A percentile compares a stretch with the other conserved stretches of the same genome.
Evolutionary conservation across 805 yeast species (phyloP).

Genomic region (Hanseniaspora lachancei): DNA sequence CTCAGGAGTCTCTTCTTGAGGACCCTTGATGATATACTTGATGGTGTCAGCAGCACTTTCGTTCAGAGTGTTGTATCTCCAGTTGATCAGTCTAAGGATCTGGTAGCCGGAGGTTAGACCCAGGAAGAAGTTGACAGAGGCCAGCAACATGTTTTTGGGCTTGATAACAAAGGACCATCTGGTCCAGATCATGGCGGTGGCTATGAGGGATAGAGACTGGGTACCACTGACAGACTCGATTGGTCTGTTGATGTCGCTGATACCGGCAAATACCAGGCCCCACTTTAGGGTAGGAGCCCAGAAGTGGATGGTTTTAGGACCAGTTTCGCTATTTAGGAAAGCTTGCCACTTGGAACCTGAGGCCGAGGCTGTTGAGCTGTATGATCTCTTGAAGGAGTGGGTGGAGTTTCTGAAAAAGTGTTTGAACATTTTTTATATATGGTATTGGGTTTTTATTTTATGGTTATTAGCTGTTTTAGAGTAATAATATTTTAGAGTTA

Average conservation of each 20-base stretch:
- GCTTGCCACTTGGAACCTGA: conserved; percentile 43
- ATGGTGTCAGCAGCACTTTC: conserved; percentile 46
- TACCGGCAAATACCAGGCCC: conserved; percentile 86
- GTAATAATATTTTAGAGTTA: neutral
- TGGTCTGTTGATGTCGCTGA: conserved; percentile 76
- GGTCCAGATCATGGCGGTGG: conserved; percentile 94
- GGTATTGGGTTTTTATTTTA: neutral
- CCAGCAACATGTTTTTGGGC: conserved; percentile 77
- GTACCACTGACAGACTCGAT: conserved; percentile 85
- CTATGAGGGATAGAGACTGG: conserved; percentile 49
- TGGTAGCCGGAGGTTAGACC: conserved; percentile 85
- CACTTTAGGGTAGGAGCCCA: conserved; percentile 78
- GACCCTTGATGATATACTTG: conserved; percentile 46
- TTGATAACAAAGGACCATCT: conserved; percentile 91
- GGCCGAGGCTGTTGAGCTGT: neutral
- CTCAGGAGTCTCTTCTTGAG: neutral
- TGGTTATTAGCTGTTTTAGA: neutral
- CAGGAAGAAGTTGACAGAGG: conserved; percentile 86
- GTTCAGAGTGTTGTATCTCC: conserved; percentile 47
- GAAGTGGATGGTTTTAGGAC: conserved; percentile 94
- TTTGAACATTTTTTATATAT: conserved; percentile 3
- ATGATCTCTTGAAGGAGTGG: conserved; percentile 5
- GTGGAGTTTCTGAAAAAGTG: conserved; percentile 6
- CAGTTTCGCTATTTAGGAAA: conserved; percentile 75
- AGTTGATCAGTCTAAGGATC: conserved; percentile 53